Evolutionary conservation across 2,329 filamentous ascomycete species (phyloP), one percentile per base, ranked within the genome.

Genomic region (Aspergillus phoenicis): DNA sequence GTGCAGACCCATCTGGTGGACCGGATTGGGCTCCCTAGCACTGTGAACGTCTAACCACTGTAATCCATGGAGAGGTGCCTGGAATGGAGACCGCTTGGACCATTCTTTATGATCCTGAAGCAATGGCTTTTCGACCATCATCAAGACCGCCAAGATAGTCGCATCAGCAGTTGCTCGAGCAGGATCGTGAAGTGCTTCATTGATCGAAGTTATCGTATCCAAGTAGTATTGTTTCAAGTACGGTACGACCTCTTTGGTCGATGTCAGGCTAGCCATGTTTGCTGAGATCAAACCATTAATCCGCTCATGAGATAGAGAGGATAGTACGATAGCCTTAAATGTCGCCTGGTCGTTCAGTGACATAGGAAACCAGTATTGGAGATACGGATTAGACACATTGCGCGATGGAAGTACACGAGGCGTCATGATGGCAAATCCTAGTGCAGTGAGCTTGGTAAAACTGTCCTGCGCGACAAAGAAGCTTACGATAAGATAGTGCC

Each of bases 1-100:
- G 36, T 48, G 24, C 5, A 58, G 57, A 13, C 57, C 57, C 24
- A 24, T 26, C n/a, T 58, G 57, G n/a, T 58, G 57, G 7, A 22
- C 15, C 36, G 33, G 22, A 11, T 58, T 39, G 4, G 57, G 57
- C 15, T 28, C 26, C 7, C 57, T 33, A 4, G 57, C 47, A 8
- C 57, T 48, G 13, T 58, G 57, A 15, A 58, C 33, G 30, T 58
- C 52, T 5, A 58, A 28, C 57, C 57, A 58, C 22, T 58, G 57
- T 15, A 58, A 11, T 7, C 48, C 47, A 15, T 41, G 57, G 4
- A 58, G 38, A 6, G 57, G 57, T 1, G 57, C 33, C 33, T 41
- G 49, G 20, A 58, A 58, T 8, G 36, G 30, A 4, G 57, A 52
- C 10, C 13, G 6, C 8, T 28, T 17, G 10, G 20, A 28, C 57